phyloP scores from a whole-genome alignment of 352 stramenopile genomes.

The Blastocystis sp. region DNA sequence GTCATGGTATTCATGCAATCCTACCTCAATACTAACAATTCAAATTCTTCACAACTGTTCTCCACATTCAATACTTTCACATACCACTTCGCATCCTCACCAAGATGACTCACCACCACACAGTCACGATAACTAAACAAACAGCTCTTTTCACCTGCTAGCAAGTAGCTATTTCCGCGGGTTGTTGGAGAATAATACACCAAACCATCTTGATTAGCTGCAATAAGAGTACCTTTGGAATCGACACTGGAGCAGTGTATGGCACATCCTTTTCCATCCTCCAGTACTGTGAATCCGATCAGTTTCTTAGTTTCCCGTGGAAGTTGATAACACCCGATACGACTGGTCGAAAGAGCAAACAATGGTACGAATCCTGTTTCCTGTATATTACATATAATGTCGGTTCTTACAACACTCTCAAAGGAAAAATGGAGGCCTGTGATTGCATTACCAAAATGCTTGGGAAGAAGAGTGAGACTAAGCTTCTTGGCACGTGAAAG shows the following conservation, averaged over 20 bases:
- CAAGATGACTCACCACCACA: not conserved
- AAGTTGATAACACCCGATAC: not conserved
- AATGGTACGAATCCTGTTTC: not conserved
- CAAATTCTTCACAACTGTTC: conserved; percentile 26
- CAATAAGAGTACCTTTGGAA: not conserved
- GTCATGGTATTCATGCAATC: not conserved
- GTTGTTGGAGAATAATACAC: not conserved
- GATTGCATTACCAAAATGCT: not conserved
- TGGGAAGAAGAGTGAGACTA: not conserved
- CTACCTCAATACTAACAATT: conserved; percentile 7
- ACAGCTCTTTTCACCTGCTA: not conserved
- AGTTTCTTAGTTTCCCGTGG: not conserved
- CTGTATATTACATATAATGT: not conserved
- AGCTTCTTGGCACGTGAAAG: conserved; percentile 28
- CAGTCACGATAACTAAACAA: conserved; percentile 1
- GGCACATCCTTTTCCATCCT: not conserved
- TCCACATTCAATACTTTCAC: conserved; percentile 31
- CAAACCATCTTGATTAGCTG: not conserved
- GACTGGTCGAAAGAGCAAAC: not conserved
- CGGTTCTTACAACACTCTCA: too few relatives aligned
- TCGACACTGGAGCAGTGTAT: not conserved
- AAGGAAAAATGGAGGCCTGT: not conserved
- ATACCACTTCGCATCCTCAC: not conserved
- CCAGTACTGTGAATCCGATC: not conserved
- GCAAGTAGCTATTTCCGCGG: not conserved